Evolutionary conservation across 2,329 filamentous ascomycete species (phyloP), one percentile per base, ranked within the genome.

Genomic region (Aspergillus vadensis): DNA sequence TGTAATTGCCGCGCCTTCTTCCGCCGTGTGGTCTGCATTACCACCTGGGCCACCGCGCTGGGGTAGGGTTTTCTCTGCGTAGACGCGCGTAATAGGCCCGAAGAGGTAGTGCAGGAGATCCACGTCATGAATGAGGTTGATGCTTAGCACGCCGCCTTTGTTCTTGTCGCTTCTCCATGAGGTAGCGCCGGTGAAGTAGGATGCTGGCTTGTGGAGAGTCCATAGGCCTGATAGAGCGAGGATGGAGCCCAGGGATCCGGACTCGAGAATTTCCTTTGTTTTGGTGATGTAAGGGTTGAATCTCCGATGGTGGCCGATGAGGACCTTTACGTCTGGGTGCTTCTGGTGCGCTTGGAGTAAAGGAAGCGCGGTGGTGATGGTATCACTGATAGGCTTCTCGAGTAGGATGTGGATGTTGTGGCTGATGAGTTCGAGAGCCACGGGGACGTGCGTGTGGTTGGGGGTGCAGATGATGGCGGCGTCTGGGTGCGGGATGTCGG

Each of bases 71-170:
- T 76, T 73, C 64, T 87, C 82, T 0, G 82, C 84, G 36, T 82
- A 80, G 0, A 87, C 80, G 0, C 81, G 74, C 0, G 69, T 67
- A 25, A 88, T 82, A 0, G 82, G 80, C 0, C 84, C 84, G 25
- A 87, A 79, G 1, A 87, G 72, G 69, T 82, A 81, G 50, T 86
- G 84, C 17, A 88, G 73, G 0, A 86, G 72, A 61, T 87, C 85
- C 41, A 87, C 74, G 53, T 88, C 85, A 65, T 88, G 85, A n/a
- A 87, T 80, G 47, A 87, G 72, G 66, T 87, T 88, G 61, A 86
- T 86, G 2, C 82, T 73, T 7, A 87, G 72, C 0, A 82, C 80
- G 0, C 84, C 85, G 1, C 80, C 81, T 2, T 75, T 69, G 5
- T 68, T 71, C 2, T 71, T 66, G 6, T 63, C 65, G 4, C 77